Conservation (phyloP, 495 filamentous ascomycete species). For the Xanthoparmelia taractica region DNA sequence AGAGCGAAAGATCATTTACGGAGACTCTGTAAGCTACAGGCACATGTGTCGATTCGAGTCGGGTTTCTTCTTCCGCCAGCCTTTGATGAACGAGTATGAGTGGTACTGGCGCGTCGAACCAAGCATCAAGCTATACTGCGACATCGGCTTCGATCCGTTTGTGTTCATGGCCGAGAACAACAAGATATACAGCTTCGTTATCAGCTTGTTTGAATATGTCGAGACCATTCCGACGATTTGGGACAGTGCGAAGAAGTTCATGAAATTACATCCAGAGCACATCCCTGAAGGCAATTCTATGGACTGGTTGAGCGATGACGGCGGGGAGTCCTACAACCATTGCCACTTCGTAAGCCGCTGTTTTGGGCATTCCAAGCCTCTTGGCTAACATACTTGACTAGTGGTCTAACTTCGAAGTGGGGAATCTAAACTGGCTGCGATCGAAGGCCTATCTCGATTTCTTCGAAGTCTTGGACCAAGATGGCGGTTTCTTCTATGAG, state of each 20-base stretch:
- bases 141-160: conserved; percentile 77
- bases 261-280: conserved; percentile 79
- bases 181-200: conserved; percentile 85
- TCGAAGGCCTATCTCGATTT: conserved; percentile 73
- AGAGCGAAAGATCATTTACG: conserved; percentile 83
- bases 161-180: conserved; percentile 78
- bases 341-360: conserved; percentile 82
- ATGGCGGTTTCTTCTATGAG: conserved; percentile 90
- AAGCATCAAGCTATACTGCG: conserved; percentile 80
- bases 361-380: neutral
- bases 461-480: conserved; percentile 68
- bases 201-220: conserved; percentile 88
- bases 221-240: conserved; percentile 95
- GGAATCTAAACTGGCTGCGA: conserved; percentile 74
- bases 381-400: conserved; percentile 25
- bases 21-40: conserved; percentile 83
- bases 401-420: conserved; percentile 94
- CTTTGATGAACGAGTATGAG: conserved; percentile 74
- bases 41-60: conserved; percentile 95
- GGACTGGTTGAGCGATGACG: conserved; percentile 84
- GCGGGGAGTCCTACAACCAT: conserved; percentile 83
- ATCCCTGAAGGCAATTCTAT: conserved; percentile 78
- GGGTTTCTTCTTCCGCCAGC: conserved; percentile 86
- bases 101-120: conserved; percentile 94
- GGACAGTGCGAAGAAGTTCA: conserved; percentile 89